Evolutionary conservation across 805 yeast genomes (phyloP).

Genomic region (Kluyveromyces wickerhamii): DNA sequence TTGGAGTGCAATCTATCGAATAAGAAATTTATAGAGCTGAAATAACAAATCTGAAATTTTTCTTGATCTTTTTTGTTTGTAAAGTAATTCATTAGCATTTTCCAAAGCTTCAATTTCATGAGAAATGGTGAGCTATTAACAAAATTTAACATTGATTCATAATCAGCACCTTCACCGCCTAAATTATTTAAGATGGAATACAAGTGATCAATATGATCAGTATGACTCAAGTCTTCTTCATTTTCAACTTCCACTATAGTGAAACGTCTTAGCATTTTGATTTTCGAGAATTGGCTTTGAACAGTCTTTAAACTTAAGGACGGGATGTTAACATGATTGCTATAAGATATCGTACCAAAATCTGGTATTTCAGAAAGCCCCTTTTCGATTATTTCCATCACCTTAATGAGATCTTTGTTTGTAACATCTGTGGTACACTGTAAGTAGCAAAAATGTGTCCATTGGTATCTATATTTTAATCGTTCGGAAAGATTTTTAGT

Average conservation of each 20-base stretch:
- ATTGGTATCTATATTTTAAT: conserved; percentile 33
- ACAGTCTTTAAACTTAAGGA: conserved; percentile 43
- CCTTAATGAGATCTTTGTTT: conserved; percentile 23
- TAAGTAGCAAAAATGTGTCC: conserved; percentile 40
- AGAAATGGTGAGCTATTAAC: conserved; percentile 55
- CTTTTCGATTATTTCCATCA: conserved; percentile 19
- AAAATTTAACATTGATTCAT: conserved; percentile 53
- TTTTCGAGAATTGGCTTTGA: conserved; percentile 57
- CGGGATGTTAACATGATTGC: conserved; percentile 57
- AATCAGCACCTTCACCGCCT: conserved; percentile 15
- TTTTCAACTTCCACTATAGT: conserved; percentile 39
- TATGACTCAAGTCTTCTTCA: conserved; percentile 25
- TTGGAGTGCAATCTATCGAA: conserved; percentile 30
- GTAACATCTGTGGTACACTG: conserved; percentile 36
- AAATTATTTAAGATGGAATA: conserved; percentile 35
- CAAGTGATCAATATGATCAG: conserved; percentile 28
- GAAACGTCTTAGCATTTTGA: conserved; percentile 47
- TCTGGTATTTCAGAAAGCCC: conserved; percentile 10
- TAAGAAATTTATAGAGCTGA: conserved; percentile 41
- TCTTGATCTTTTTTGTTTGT: conserved; percentile 22
- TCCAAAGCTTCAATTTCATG: conserved; percentile 69
- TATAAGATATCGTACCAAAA: conserved; percentile 33
- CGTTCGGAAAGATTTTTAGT: conserved; percentile 6
- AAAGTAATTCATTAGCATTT: conserved; percentile 54
- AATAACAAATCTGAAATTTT: conserved; percentile 43